Evolutionary conservation across 2,329 filamentous ascomycete species (phyloP), one percentile per base, ranked within the genome.

Genomic region (Acephala macrosclerotiorum): DNA sequence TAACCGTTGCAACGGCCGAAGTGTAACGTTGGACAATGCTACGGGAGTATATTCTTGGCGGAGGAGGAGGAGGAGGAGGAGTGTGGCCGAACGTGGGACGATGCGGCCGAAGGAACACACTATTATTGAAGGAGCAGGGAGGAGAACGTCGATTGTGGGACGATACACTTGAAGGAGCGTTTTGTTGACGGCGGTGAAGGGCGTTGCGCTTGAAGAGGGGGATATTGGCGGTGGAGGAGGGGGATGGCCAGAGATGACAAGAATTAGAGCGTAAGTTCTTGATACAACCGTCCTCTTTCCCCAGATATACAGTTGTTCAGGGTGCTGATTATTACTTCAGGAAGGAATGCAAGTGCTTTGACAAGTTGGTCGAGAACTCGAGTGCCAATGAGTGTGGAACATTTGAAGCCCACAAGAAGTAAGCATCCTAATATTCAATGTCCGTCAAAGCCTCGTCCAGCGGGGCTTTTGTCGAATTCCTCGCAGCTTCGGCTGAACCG

Each of bases 331-430:
- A 22, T 20, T n/a, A 22, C 25, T 49, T 22, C 45, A 49, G 49
- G 25, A 53, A 14, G 14, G 18, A 26, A 53, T 3, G 12, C 49
- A 33, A 16, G 25, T 29, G 26, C 3, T 53, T 22, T 49, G 11
- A 49, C 22, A 8, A 20, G 20, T 1, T 20, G 45, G 45, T 53
- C 26, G 49, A 26, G 49, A 18, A 25, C 49, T 53, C 26, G 49
- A 26, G 49, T 33, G 49, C 49, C 25, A 53, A 53, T 53, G 49
- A 33, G 29, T 33, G 49, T 29, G 26, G 22, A 16, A n/a, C n/a
- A n/a, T n/a, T 29, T 53, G 49, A 33, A 53, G 33, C 33, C 55
- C 55, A 57, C 35, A 57, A 57, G 53, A 36, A 57, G 55, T 57
- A 57, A 57, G 55, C 55, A 57, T 57, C 12, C 25, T 22, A 53